Percentiles rank a stretch among this genome's conserved stretches.
These are phyloP conservation scores for Willaertia magna DNA, from an alignment of 208 protist genomes.

Conservation along the genomic window DNA sequence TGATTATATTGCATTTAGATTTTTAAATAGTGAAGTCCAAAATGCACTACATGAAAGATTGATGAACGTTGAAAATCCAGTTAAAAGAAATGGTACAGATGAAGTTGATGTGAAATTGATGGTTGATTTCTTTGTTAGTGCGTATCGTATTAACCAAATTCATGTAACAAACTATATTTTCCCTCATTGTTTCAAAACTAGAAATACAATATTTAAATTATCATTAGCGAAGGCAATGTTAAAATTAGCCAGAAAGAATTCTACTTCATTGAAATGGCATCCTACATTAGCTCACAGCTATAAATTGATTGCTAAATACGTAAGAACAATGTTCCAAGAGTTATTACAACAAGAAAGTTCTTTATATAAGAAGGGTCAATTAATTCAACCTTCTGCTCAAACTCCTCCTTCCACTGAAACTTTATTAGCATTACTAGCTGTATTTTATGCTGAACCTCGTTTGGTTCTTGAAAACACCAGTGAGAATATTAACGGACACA, in stretches of 20 bases:
- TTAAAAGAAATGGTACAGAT: neutral
- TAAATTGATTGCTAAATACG: neutral
- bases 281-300: neutral
- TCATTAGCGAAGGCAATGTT: neutral
- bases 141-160: neutral
- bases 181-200: neutral
- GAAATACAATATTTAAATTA: neutral
- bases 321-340: neutral
- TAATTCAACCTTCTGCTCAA: neutral
- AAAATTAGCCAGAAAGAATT: neutral
- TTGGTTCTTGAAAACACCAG: neutral
- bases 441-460: neutral
- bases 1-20: neutral
- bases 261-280: neutral
- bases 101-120: neutral
- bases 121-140: neutral
- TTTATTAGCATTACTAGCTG: neutral
- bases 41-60: neutral
- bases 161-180: neutral
- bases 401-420: neutral
- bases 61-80: neutral
- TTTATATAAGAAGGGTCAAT: neutral
- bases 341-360: neutral
- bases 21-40: neutral
- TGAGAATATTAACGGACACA: neutral